These are phyloP conservation scores for Eleusine coracana DNA, from an alignment of 176 grass and related monocot genomes.

Conservation along the genomic window DNA sequence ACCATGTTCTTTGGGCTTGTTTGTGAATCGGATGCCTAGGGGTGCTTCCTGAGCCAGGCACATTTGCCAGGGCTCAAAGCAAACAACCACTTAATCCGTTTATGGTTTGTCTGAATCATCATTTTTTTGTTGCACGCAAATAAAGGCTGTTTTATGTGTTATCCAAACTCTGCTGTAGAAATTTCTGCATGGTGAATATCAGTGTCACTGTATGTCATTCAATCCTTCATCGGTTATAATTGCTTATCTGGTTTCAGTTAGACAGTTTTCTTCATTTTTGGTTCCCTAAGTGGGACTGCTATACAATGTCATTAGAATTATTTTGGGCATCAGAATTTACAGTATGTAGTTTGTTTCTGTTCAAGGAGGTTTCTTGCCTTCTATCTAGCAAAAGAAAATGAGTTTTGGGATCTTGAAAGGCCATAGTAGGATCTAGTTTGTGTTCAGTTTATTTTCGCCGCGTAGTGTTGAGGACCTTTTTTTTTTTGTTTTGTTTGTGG, in stretches of 20 bases:
- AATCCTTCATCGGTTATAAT: background rate
- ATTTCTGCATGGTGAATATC: background rate
- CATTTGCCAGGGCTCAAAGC: too few species aligned
- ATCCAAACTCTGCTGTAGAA: background rate
- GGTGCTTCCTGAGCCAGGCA: too few species aligned
- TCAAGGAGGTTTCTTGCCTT: too few species aligned
- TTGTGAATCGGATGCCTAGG: too few species aligned
- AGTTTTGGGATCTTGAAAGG: background rate
- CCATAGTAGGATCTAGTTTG: background rate
- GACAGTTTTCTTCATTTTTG: too few species aligned
- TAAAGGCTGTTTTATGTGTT: background rate
- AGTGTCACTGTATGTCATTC: too few species aligned
- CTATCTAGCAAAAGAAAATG: background rate
- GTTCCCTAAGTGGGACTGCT: too few species aligned
- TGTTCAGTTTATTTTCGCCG: background rate
- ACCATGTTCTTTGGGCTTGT: background rate
- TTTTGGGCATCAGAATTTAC: background rate
- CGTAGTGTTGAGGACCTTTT: background rate
- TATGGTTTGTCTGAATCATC: background rate
- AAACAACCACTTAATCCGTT: background rate
- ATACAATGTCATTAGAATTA: background rate
- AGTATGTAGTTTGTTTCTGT: background rate
- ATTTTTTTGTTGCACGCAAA: background rate
- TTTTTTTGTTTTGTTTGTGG: background rate
- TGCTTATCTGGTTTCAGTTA: background rate